Conservation (phyloP, 805 yeast genomes). For the Starmerella gropengiesseri region DNA sequence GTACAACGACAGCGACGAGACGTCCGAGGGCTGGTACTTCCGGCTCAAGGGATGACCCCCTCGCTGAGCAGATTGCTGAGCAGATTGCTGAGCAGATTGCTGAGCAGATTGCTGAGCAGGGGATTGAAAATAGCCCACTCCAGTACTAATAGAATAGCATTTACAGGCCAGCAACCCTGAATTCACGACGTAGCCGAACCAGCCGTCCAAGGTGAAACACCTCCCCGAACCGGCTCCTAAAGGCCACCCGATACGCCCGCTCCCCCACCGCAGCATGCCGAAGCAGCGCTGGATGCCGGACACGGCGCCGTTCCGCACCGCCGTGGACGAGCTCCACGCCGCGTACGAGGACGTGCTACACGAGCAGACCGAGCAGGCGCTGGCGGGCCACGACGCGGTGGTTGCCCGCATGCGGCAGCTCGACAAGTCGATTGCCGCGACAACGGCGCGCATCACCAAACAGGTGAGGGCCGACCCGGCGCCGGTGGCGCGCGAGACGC, state of each 20-base stretch:
- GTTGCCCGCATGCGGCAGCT: slow-evolving; percentile 8
- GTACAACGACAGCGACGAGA: slow-evolving; percentile 4
- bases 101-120: no score
- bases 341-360: slow-evolving; percentile 7
- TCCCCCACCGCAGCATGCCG: background rate
- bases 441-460: slow-evolving; percentile 3
- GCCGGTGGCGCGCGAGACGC: background rate
- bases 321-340: slow-evolving; percentile 8
- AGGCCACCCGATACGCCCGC: background rate
- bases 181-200: no score
- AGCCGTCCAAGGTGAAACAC: no score
- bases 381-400: slow-evolving; percentile 8
- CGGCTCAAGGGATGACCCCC: slow-evolving; percentile 4
- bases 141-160: no score
- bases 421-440: slow-evolving; percentile 12
- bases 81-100: no score
- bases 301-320: slow-evolving; percentile 4
- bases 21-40: slow-evolving; percentile 9
- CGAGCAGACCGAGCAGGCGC: slow-evolving; percentile 6
- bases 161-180: no score
- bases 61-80: no score
- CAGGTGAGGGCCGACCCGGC: slow-evolving; percentile 4
- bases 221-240: no score
- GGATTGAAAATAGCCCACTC: no score
- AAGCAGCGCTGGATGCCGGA: slow-evolving; percentile 14